Conservation (phyloP, 2,329 filamentous ascomycete species). For the Diplodia corticola region DNA sequence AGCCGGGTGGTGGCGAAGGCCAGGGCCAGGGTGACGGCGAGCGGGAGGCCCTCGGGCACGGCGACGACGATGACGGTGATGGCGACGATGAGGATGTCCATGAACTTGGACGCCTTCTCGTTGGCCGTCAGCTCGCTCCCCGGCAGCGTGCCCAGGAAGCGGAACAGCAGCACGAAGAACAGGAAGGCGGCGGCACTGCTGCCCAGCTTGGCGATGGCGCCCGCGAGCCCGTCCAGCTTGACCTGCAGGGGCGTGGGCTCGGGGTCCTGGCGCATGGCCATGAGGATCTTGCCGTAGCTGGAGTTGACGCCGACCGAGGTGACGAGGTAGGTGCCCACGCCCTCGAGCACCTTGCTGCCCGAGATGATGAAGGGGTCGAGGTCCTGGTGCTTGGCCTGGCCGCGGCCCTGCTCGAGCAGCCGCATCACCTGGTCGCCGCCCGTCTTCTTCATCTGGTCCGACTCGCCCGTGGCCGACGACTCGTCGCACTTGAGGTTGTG, state of each 20-base stretch:
- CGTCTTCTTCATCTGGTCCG: constrained; percentile 69
- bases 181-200: constrained; percentile 25
- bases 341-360: constrained; percentile 58
- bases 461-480: constrained; percentile 72
- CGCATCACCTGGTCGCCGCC: constrained; percentile 4
- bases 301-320: constrained; percentile 58
- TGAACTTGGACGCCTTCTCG: constrained; percentile 40
- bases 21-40: constrained; percentile 38
- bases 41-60: constrained; percentile 43
- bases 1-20: constrained; percentile 40
- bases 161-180: constrained; percentile 43
- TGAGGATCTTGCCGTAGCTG: constrained; percentile 58
- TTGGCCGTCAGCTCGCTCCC: constrained; percentile 25
- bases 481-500: constrained; percentile 71
- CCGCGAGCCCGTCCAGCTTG: constrained; percentile 54
- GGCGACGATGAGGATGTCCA: constrained; percentile 46
- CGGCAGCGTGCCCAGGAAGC: constrained; percentile 37
- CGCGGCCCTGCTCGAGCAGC: constrained; percentile 53
- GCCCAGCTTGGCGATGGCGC: constrained; percentile 55
- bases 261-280: constrained; percentile 55
- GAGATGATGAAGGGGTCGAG: constrained; percentile 62
- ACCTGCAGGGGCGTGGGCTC: constrained; percentile 57
- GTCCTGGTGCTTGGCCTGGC: constrained; percentile 46
- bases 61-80: constrained; percentile 47
- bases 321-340: constrained; percentile 55